Percentiles rank a stretch among this genome's conserved stretches.
Conservation (phyloP, 345 rosid genomes). For the Corchorus olitorius region DNA sequence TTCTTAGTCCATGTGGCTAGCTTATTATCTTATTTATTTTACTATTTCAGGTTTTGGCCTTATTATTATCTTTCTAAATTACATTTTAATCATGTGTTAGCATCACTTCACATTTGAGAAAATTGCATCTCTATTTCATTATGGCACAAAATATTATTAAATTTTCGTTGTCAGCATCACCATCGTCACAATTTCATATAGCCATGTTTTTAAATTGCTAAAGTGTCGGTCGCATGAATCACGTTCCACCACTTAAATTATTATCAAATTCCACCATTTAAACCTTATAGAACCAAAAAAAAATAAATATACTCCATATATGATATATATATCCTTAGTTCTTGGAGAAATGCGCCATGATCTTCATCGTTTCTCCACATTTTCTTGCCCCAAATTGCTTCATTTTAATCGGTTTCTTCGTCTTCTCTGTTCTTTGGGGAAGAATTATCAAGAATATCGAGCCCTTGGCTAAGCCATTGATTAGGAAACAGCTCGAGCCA, state of each 20-base stretch:
- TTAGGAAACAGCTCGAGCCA: constrained; percentile 28
- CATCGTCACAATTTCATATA: constrained; percentile 16
- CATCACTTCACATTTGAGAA: not conserved
- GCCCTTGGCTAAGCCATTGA: constrained; percentile 15
- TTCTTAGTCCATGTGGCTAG: constrained; percentile 8
- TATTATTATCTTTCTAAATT: not conserved
- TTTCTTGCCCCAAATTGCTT: not conserved
- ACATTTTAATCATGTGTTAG: not conserved
- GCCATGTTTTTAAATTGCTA: not conserved
- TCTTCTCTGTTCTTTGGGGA: not conserved
- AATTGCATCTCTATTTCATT: not conserved
- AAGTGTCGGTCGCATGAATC: constrained; percentile 38
- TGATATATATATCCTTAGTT: not conserved
- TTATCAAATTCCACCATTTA: not conserved
- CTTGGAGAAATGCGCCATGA: not conserved
- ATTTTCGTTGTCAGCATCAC: constrained; percentile 10
- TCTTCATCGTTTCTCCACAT: not conserved
- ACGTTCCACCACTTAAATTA: constrained; percentile 27
- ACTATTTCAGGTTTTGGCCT: not conserved
- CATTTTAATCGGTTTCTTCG: not conserved
- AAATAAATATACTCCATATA: too few species aligned
- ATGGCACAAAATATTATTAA: not conserved
- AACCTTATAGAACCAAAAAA: too few species aligned
- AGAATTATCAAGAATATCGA: not conserved
- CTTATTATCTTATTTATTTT: not conserved